A percentile compares a stretch with the other conserved stretches of the same genome.
Evolutionary conservation across 23 red algal species (phyloP).

Genomic region (Porphyridium purpureum): DNA sequence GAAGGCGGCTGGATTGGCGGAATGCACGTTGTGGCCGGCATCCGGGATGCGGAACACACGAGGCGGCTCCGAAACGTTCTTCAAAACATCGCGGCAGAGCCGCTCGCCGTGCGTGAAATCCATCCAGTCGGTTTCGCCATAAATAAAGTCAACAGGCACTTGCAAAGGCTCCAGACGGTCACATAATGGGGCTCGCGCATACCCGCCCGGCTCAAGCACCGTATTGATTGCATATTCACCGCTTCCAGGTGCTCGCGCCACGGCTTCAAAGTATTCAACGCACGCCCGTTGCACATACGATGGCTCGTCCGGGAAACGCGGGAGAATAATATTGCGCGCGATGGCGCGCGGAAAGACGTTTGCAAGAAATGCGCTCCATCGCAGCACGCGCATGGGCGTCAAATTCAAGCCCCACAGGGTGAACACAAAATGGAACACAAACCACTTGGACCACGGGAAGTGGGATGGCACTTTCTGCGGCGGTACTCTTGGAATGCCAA

Average conservation of each 20-base stretch:
- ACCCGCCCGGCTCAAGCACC: slow-evolving; percentile 22
- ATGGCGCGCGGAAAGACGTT: slow-evolving; percentile 5
- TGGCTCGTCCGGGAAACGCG: slow-evolving; percentile 6
- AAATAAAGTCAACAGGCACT: slow-evolving; percentile 11
- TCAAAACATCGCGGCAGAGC: no score
- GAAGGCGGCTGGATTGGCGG: no score
- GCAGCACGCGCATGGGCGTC: slow-evolving; percentile 14
- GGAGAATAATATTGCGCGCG: slow-evolving; percentile 3
- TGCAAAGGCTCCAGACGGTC: slow-evolving; percentile 3
- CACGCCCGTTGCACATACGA: neutral
- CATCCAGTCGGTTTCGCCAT: slow-evolving; percentile 59
- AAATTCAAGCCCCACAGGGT: slow-evolving; percentile 18
- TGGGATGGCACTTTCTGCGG: neutral
- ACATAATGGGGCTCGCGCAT: slow-evolving; percentile 14
- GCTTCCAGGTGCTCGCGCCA: slow-evolving; percentile 7
- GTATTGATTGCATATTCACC: slow-evolving; percentile 23
- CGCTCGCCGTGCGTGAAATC: no score
- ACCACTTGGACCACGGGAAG: slow-evolving; percentile 1
- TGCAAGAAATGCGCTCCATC: neutral
- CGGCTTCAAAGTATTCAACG: slow-evolving; percentile 13
- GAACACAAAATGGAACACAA: neutral
- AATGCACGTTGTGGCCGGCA: no score
- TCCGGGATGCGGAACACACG: no score
- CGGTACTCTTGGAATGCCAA: slow-evolving; percentile 14
- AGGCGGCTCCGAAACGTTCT: no score